Conservation (phyloP, 1,139 yeast genomes). For the Hansenula lynferdii region DNA sequence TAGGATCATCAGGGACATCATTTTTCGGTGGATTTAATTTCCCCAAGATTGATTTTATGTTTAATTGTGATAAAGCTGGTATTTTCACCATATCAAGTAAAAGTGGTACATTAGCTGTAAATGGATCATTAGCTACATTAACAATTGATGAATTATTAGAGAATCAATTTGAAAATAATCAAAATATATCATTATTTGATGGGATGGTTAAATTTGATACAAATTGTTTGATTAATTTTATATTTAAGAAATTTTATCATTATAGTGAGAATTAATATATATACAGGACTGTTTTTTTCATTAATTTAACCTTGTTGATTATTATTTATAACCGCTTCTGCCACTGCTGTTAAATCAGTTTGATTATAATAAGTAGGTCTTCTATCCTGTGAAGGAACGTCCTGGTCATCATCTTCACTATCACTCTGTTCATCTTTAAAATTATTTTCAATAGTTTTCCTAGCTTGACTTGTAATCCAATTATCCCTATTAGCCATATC, state of each 20-base stretch:
- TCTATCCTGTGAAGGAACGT: too few species aligned
- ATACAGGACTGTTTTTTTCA: too few species aligned
- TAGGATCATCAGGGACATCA: slow-evolving; percentile 32
- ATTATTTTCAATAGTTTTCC: slow-evolving; percentile 17
- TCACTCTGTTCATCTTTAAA: slow-evolving; percentile 1
- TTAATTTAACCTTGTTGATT: too few species aligned
- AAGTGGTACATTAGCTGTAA: slow-evolving; percentile 33
- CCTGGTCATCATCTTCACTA: slow-evolving; percentile 3
- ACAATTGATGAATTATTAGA: slow-evolving; percentile 57
- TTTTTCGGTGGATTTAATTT: slow-evolving; percentile 42
- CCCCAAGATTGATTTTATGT: slow-evolving; percentile 69
- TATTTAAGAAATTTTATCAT: slow-evolving; percentile 66
- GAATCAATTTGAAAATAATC: slow-evolving; percentile 54
- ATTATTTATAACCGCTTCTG: too few species aligned
- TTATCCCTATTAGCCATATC: slow-evolving; percentile 37
- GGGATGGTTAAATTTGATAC: slow-evolving; percentile 66
- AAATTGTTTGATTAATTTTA: slow-evolving; percentile 57
- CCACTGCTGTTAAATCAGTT: too few species aligned
- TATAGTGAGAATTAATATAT: slow-evolving; percentile 4
- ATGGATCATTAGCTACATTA: slow-evolving; percentile 18
- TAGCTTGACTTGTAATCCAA: slow-evolving; percentile 31
- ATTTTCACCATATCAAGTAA: slow-evolving; percentile 66
- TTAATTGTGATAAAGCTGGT: slow-evolving; percentile 73
- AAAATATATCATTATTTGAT: slow-evolving; percentile 50
- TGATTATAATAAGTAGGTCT: too few species aligned